Evolutionary conservation across 805 yeast genomes (phyloP), one percentile per base, ranked within the genome.

Genomic region (Saccharomycopsis guyanensis): DNA sequence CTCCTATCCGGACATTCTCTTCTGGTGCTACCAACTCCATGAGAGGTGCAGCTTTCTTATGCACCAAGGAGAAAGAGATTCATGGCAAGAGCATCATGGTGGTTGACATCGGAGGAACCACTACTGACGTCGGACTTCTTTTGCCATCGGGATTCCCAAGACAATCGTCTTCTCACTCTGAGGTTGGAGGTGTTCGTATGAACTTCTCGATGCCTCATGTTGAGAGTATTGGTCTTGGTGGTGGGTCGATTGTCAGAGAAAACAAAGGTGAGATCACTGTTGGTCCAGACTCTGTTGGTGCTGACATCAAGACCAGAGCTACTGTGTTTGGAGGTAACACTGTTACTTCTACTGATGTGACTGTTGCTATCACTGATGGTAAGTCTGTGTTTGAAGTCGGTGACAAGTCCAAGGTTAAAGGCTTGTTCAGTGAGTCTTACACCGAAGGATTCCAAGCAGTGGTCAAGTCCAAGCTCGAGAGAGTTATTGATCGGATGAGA

Each of bases 151-250:
- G 76, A 0, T 72, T 70, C 55, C 77, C 76, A 4, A 57, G 74
- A 23, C 74, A 70, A 46, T 61, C 72, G 2, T 64, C 75, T 1
- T 61, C 73, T 3, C 65, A 64, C 53, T 64, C 72, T 2, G 50
- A 53, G 23, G 66, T 71, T 34, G 75, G 75, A 13, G 76, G 76
- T 32, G 76, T 72, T 4, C 57, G 71, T 45, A 71, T 68, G 66
- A 72, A 70, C 55, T 70, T 70, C 46, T 66, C 74, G 8, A 72
- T 70, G 76, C 76, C 76, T 2, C 74, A 70, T 20, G 73, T 70
- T 4, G 72, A 69, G 51, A 62, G 69, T 50, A 68, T 72, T 45
- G 77, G 77, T 2, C 59, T 72, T 2, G 76, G 77, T 40, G 76
- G 76, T 45, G 76, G 76, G 2, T 71, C 76, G 2, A 57, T 69